Evolutionary conservation across 768 basidiomycete species (phyloP).

Genomic region (Tricholoma saponaceum): DNA sequence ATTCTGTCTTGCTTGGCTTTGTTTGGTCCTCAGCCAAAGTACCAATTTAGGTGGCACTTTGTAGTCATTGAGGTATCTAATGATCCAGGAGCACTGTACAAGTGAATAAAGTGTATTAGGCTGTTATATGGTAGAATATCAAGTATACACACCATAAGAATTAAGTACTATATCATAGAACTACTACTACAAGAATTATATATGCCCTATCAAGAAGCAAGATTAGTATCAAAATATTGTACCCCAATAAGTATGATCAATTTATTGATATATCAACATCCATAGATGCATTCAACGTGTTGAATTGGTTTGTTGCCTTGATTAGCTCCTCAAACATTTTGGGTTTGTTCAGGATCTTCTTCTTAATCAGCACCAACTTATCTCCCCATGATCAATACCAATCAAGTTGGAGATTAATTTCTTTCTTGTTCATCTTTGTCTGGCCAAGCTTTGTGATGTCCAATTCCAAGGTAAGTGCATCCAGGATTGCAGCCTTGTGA

Average conservation of each 20-base stretch:
- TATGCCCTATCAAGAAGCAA: not conserved
- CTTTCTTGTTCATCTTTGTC: too few species aligned
- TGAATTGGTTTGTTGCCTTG: not conserved
- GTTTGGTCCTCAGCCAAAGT: not conserved
- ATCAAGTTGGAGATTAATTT: not conserved
- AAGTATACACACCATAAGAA: not conserved
- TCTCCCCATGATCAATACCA: not conserved
- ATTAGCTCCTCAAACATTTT: not conserved
- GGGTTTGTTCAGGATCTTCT: not conserved
- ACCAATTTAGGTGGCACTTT: not conserved
- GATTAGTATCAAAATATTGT: not conserved
- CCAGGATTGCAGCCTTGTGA: too few species aligned
- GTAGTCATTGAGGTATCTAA: not conserved
- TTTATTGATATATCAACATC: not conserved
- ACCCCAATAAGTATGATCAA: not conserved
- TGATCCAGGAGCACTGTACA: not conserved
- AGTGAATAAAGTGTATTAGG: not conserved
- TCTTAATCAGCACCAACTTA: not conserved
- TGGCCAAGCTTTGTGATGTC: too few species aligned
- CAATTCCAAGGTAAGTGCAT: too few species aligned
- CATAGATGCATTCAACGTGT: not conserved
- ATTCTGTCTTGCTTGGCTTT: too few species aligned
- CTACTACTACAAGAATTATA: not conserved
- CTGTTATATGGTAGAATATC: not conserved
- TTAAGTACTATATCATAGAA: not conserved